A percentile compares a stretch with the other conserved stretches of the same genome.
These are phyloP conservation scores for Cyclotella cryptica DNA, from an alignment of 108 stramenopile species.

Conservation along the genomic window DNA sequence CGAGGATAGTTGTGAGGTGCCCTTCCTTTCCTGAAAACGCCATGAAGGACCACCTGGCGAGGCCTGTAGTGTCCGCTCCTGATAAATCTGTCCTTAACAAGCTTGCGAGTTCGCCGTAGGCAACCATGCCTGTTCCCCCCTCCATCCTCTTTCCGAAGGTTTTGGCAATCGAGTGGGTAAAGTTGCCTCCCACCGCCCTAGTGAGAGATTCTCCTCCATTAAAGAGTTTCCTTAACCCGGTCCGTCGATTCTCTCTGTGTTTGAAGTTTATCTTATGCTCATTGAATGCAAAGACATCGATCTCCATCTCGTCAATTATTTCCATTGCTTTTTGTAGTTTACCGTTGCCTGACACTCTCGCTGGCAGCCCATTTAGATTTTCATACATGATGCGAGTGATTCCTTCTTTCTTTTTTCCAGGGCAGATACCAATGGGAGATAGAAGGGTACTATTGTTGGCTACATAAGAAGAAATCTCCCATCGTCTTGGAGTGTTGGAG, in stretches of 20 bases:
- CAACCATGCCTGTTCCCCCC: constrained; percentile 1
- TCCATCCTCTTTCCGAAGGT: neutral
- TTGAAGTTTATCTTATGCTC: constrained; percentile 16
- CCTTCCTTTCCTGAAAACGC: constrained; percentile 3
- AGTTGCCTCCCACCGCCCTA: neutral
- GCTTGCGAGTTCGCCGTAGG: neutral
- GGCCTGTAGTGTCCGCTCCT: neutral
- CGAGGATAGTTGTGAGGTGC: neutral
- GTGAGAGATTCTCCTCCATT: constrained; percentile 13
- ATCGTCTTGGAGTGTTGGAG: no score
- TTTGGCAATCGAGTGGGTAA: neutral
- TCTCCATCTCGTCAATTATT: constrained; percentile 26
- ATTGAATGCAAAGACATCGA: neutral
- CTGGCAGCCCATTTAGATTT: constrained; percentile 9
- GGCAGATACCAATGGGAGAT: neutral
- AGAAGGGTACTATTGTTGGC: neutral
- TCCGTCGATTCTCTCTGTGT: constrained; percentile 20
- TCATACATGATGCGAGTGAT: constrained; percentile 7
- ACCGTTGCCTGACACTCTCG: neutral
- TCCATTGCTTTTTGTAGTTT: neutral
- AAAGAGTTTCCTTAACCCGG: constrained; percentile 9
- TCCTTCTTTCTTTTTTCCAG: neutral
- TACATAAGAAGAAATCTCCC: no score
- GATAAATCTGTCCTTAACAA: neutral
- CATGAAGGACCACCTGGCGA: constrained; percentile 7